Base-by-base conservation (phyloP, 1,284 basidiomycete species). In the Heterobasidion parviporum region DNA sequence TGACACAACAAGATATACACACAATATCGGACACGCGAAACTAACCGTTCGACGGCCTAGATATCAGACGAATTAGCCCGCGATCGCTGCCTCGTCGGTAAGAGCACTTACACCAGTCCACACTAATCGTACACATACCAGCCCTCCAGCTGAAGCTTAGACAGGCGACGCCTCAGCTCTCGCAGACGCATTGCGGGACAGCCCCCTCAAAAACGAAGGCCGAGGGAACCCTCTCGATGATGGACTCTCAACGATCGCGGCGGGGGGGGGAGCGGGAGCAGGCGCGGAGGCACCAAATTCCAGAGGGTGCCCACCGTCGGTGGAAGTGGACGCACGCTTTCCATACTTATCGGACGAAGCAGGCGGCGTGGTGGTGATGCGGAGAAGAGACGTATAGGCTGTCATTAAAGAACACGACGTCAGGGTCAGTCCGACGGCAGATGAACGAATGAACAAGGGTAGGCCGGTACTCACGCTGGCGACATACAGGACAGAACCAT, bases 401-500 rank as follows among this genome's bases (percentile, higher is more conserved):
- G 63, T 54, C 15, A 55, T 18, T 8, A 53, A 34, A 48, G 54
- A 50, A 18, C n/a, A 20, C 15, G 12, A 16, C 34, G 36, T 51
- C 18, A 6, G 14, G 18, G 14, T 20, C 47, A 6, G 7, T 20
- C n/a, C 15, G 47, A 16, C 33, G 26, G 26, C 6, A 32, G 4
- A 48, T 14, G 57, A 57, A 49, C 20, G 55, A 14, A 55, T 50
- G 32, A 16, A 26, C 26, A 6, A 26, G 26, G 26, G 26, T 26
- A 4, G 26, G 48, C 52, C 58, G 57, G 54, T 14, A 75, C 85
- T 69, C 62, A 87, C 85, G 91, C 76, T 94, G 92, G 63, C 92
- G 80, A 68, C 92, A 94, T 52, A 95, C 90, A 34, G 92, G 92
- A 68, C 92, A 95, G 79, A 90, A 92, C 92, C 92, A 95, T 14